These are phyloP conservation scores for Mortierella sp. DNA, from an alignment of 371 early-diverging fungal species.

Conservation along the genomic window DNA sequence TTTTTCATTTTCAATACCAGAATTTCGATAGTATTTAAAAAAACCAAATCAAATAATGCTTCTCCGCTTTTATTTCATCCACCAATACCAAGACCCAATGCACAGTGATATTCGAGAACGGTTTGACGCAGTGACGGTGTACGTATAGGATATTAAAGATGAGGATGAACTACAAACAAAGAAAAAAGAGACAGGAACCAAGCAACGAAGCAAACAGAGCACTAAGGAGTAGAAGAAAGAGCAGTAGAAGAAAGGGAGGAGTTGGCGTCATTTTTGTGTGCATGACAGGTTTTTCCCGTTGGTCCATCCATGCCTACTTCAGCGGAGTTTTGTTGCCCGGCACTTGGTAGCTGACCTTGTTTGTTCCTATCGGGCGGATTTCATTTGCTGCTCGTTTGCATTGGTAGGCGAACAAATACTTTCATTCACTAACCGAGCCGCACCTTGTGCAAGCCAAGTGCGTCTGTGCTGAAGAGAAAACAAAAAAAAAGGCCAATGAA, in stretches of 20 bases:
- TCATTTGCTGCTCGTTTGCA: neutral
- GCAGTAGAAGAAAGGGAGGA: neutral
- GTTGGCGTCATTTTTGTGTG: slow-evolving; percentile 2
- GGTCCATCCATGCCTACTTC: neutral
- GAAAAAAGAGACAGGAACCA: neutral
- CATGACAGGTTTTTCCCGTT: neutral
- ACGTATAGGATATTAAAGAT: too few relatives aligned
- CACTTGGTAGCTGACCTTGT: neutral
- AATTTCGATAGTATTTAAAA: neutral
- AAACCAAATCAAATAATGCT: neutral
- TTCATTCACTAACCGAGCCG: neutral
- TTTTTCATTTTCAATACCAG: neutral
- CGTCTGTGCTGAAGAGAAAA: neutral
- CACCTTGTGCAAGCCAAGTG: neutral
- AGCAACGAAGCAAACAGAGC: neutral
- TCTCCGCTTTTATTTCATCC: neutral
- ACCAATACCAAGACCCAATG: neutral
- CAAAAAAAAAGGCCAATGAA: neutral
- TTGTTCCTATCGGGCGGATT: neutral
- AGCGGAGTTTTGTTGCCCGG: neutral
- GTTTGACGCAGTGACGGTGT: too few relatives aligned
- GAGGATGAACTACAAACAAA: neutral
- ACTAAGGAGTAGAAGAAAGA: neutral
- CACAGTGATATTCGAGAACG: neutral
- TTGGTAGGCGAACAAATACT: too few relatives aligned